Evolutionary conservation across 257 asterid genomes (phyloP).

Genomic region (Eustoma russellianum): DNA sequence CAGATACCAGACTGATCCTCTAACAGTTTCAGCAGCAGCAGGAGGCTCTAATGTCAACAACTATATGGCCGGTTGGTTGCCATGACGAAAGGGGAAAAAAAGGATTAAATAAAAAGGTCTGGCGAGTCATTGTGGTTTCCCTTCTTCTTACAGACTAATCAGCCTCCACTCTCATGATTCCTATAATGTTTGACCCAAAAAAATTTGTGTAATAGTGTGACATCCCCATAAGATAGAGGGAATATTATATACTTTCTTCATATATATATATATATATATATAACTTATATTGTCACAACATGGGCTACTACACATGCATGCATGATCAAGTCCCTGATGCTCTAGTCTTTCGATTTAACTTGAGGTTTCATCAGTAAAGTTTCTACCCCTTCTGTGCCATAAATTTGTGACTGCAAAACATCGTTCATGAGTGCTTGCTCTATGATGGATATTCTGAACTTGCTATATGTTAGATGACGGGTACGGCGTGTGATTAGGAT

Average conservation of each 20-base stretch:
- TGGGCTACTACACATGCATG: no score
- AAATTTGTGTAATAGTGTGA: conserved; percentile 7
- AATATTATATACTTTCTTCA: conserved; percentile 3
- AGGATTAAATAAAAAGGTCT: background rate
- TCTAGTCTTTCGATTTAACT: no score
- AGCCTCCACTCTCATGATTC: conserved; percentile 4
- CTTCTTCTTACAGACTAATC: no score
- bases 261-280: no score
- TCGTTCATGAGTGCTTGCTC: no score
- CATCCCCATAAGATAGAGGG: background rate
- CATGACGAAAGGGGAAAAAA: background rate
- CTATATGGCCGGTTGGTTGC: conserved; percentile 85
- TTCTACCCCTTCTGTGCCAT: no score
- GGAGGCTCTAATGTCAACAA: conserved; percentile 86
- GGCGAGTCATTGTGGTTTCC: background rate
- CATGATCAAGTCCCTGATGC: no score
- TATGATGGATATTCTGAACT: no score
- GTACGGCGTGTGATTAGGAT: no score
- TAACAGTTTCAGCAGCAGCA: conserved; percentile 44
- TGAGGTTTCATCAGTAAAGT: no score
- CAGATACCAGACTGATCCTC: conserved; percentile 73
- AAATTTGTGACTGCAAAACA: no score
- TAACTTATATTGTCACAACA: background rate
- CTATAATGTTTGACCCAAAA: background rate
- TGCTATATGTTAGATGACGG: no score